phyloP scores from a whole-genome alignment of 495 filamentous ascomycete genomes.

The Xylona heveae region DNA sequence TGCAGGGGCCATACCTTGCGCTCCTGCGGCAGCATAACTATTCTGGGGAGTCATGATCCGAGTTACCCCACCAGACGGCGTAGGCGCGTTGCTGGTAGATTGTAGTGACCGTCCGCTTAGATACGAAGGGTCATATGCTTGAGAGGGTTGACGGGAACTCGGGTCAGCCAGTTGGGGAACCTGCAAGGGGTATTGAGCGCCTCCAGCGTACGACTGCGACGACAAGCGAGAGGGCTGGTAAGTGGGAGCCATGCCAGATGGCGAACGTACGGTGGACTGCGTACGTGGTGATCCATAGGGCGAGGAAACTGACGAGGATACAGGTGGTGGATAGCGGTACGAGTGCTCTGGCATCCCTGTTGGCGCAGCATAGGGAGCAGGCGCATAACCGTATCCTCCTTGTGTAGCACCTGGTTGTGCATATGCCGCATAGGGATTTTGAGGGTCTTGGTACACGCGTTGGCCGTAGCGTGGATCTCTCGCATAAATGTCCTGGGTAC shows the following conservation, averaged over 20 bases:
- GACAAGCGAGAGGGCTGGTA: no score
- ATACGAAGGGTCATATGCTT: no score
- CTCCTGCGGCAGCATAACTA: no score
- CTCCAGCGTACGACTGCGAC: no score
- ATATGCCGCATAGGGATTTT: conserved; percentile 5
- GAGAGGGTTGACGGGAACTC: no score
- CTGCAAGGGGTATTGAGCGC: no score
- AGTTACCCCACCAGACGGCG: no score
- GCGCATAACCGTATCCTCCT: conserved; percentile 5
- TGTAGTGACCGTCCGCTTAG: no score
- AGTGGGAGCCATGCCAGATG: conserved; percentile 2
- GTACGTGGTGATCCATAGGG: conserved; percentile 9
- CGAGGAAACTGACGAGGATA: conserved; percentile 10
- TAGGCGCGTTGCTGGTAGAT: no score
- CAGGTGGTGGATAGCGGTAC: conserved; percentile 6
- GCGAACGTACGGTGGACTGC: conserved; percentile 4
- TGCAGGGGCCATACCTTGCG: no score
- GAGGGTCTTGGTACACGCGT: conserved; percentile 7
- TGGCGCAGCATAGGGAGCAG: conserved; percentile 4
- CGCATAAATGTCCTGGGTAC: conserved; percentile 3
- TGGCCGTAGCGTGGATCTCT: conserved; percentile 5
- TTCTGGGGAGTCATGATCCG: no score
- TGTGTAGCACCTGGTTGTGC: conserved; percentile 2
- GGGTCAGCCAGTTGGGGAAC: no score
- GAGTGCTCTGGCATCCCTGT: conserved; percentile 5